Base-by-base conservation (phyloP, 106 monocot genomes). In the Dendrobium officinale region DNA sequence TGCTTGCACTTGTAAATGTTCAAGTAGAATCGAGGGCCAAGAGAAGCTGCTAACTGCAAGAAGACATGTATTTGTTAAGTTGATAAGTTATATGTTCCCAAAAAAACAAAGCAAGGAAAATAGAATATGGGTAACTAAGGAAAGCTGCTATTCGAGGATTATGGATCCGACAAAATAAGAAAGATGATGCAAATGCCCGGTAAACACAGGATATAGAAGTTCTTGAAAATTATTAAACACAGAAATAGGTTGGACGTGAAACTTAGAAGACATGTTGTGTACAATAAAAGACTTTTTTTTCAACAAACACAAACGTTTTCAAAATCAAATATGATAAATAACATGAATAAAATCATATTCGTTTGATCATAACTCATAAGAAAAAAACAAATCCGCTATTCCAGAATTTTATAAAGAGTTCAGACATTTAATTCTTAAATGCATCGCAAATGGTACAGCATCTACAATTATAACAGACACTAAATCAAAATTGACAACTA, bases 1-100 rank as follows among this genome's bases (percentile, higher is more conserved):
- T 90, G 91, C 75, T 88, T 99, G 86, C 98, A 99, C 79, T 91
- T 99, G 74, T 86, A 99, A 79, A 95, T 93, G 80, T 99, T 99
- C 42, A 95, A 90, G 79, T 92, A 99, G 85, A 99, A 95, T 9
- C 98, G 90, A 82, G 98, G 98, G 29, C 98, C 95, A 80, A 99
- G 95, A 73, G 98, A 95, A 82, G 98, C 95, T 83, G 95, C 98
- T 13, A 95, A 81, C 98, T 99, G 88, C 29, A 85, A 20, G 42
- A 51, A 51, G 51, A 31, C 20, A 41, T 7, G 26, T 7, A 19
- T 40, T 72, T 33, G 27, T 72, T 13, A 72, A 72, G 40, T 40
- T 72, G 20, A 72, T 68, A n/a, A 72, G 72, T 40, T 40, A 6
- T 68, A 68, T 26, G 20, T 24, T 72, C 72, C 33, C 40, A 15